Conservation (phyloP, 345 rosid species). For the Acer saccharum region DNA sequence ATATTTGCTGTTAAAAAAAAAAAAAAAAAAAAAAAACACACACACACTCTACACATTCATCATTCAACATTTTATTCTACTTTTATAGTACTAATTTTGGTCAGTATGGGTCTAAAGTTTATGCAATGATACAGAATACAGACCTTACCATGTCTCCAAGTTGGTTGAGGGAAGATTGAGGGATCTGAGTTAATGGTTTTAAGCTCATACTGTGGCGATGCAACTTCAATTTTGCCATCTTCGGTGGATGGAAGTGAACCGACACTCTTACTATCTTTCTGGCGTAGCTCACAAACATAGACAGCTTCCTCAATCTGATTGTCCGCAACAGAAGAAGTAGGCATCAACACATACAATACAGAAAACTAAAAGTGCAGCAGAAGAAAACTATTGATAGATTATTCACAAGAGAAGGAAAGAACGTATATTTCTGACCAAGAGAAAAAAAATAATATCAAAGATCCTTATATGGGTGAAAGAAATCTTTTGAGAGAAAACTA, state of each 20-base stretch:
- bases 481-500: too few species aligned
- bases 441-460: not conserved
- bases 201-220: slow-evolving; percentile 16
- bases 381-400: not conserved
- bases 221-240: slow-evolving; percentile 22
- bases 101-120: not conserved
- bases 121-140: slow-evolving; percentile 29
- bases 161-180: slow-evolving; percentile 28
- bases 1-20: too few species aligned
- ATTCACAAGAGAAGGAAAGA: not conserved
- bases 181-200: slow-evolving; percentile 29
- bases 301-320: slow-evolving; percentile 56
- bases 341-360: slow-evolving; percentile 12
- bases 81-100: not conserved
- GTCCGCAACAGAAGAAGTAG: slow-evolving; percentile 25
- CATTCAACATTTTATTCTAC: not conserved
- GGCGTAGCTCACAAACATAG: slow-evolving; percentile 81
- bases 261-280: slow-evolving; percentile 50
- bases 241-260: slow-evolving; percentile 20
- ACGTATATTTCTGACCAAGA: not conserved
- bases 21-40: too few species aligned
- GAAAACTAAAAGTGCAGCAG: not conserved
- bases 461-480: not conserved
- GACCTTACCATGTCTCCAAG: slow-evolving; percentile 62
- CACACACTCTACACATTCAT: not conserved